Percentiles rank a stretch among this genome's conserved stretches.
These are phyloP conservation scores for Cyclostephanos invisitatus DNA, from an alignment of 108 stramenopile species.

Conservation along the genomic window DNA sequence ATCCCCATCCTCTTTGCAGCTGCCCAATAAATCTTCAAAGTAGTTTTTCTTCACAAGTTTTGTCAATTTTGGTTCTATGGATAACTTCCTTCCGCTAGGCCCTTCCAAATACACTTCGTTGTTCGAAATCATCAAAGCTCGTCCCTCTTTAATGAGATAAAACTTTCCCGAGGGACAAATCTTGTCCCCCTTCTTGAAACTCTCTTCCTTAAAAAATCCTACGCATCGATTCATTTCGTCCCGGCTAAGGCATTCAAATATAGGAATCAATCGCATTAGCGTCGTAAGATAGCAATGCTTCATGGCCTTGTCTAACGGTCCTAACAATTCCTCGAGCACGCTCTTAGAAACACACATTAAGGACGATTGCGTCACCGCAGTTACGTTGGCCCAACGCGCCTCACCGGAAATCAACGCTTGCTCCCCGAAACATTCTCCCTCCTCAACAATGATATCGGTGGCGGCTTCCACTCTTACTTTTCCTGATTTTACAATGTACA, in stretches of 20 bases:
- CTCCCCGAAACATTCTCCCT: conserved; percentile 64
- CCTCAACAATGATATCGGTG: conserved; percentile 1
- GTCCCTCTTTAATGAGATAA: conserved; percentile 5
- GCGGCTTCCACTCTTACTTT: conserved; percentile 34
- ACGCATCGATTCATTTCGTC: not conserved
- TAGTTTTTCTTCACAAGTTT: conserved; percentile 54
- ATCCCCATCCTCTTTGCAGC: conserved; percentile 35
- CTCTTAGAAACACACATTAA: not conserved
- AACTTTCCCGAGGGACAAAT: not conserved
- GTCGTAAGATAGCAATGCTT: not conserved
- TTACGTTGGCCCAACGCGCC: conserved; percentile 20
- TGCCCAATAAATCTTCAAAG: conserved; percentile 68
- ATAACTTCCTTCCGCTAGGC: not conserved
- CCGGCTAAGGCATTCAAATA: not conserved
- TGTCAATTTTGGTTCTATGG: not conserved
- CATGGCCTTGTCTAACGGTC: conserved; percentile 1
- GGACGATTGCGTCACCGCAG: conserved; percentile 9
- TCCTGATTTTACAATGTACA: conserved; percentile 70
- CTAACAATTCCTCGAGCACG: conserved; percentile 5
- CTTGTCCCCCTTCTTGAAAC: conserved; percentile 2
- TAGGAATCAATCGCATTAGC: not conserved
- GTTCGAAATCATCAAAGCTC: not conserved
- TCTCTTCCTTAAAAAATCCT: conserved; percentile 5
- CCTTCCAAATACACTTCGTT: not conserved
- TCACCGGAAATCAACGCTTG: conserved; percentile 50